A percentile compares a stretch with the other conserved stretches of the same genome.
Conservation (phyloP, 73 alveolate genomes). For the Paramecium primaurelia region DNA sequence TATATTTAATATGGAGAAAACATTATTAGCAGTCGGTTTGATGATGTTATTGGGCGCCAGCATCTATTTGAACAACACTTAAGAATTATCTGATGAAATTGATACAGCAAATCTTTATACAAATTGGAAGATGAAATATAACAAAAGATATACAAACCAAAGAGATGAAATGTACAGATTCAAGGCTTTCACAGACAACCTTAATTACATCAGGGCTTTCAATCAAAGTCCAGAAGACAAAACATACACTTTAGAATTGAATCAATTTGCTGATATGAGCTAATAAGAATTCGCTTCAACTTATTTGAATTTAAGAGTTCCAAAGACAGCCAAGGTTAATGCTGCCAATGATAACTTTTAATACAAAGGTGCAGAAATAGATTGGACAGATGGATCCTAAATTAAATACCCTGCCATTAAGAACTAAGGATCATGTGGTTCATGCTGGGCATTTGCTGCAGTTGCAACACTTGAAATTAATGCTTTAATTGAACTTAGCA, state of each 20-base stretch:
- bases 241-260: background rate
- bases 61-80: background rate
- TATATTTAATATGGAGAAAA: background rate
- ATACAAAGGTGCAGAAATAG: background rate
- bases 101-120: background rate
- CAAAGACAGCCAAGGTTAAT: background rate
- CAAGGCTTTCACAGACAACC: background rate
- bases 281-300: background rate
- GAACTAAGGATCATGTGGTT: conserved; percentile 54
- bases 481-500: background rate
- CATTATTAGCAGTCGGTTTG: background rate
- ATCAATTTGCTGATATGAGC: background rate
- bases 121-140: background rate
- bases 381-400: background rate
- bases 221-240: background rate
- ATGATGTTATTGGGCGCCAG: background rate
- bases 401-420: background rate
- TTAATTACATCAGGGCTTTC: background rate
- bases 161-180: background rate
- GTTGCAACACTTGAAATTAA: conserved; percentile 59
- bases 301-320: background rate
- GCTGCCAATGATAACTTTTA: background rate
- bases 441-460: conserved; percentile 73
- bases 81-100: background rate
- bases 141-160: background rate